Evolutionary conservation across 495 filamentous ascomycete species (phyloP).

Genomic region (Penicillium coffeae): DNA sequence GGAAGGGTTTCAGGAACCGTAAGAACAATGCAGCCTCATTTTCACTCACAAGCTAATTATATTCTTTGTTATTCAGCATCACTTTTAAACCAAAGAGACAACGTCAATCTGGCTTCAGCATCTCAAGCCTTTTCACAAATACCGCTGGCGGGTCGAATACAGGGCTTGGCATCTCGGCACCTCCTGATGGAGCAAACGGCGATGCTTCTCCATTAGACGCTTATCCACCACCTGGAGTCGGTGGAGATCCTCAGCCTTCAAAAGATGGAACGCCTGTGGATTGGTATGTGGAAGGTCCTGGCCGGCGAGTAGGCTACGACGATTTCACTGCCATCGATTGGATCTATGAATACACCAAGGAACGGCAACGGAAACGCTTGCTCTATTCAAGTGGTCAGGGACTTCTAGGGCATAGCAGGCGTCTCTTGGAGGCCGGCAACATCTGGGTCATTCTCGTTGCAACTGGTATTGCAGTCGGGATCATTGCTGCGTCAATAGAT

Average conservation of each 20-base stretch:
- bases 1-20: constrained; percentile 47
- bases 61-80: constrained; percentile 43
- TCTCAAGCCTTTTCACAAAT: constrained; percentile 53
- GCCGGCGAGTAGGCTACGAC: constrained; percentile 89
- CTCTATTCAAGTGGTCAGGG: constrained; percentile 68
- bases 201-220: constrained; percentile 23
- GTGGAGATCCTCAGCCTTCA: constrained; percentile 36
- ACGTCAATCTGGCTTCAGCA: constrained; percentile 51
- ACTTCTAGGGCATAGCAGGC: constrained; percentile 65
- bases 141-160: constrained; percentile 24
- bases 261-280: constrained; percentile 70
- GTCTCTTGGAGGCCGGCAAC: constrained; percentile 77
- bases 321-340: constrained; percentile 98
- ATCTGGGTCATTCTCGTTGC: constrained; percentile 84
- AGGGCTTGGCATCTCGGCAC: constrained; percentile 16
- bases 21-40: constrained; percentile 6
- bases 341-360: constrained; percentile 99
- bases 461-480: constrained; percentile 74
- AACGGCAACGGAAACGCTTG: constrained; percentile 77
- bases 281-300: constrained; percentile 90
- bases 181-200: constrained; percentile 26
- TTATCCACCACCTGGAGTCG: constrained; percentile 26
- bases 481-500: constrained; percentile 84
- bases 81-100: constrained; percentile 85
- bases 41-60: constrained; percentile 10